Evolutionary conservation across 1,139 yeast species (phyloP), one percentile per base, ranked within the genome.

Genomic region (Debaryomyces psychrophilus): DNA sequence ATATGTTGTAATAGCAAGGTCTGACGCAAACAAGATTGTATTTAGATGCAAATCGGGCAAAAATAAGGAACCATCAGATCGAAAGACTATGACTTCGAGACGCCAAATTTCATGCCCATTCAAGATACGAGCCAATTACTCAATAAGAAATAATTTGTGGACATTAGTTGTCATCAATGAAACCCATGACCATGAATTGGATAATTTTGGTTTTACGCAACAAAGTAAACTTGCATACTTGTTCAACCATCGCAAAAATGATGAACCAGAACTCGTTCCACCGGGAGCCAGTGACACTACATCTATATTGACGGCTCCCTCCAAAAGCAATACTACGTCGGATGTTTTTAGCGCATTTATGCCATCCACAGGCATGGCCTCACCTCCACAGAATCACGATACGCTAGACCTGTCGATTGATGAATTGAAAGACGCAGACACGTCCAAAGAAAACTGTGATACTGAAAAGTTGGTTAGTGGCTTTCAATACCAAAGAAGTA

Each of bases 11-110:
- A 85, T 85, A 48, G 90, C 84, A 62, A 67, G 93, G 44, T 82
- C 88, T 1, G 93, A 85, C 60, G 76, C 78, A 33, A 69, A 80
- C 40, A 85, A 85, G 62, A 83, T 85, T 34, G 84, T 85, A 14
- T 85, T 85, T 67, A 81, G 83, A 57, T 85, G 93, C 60, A 85
- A 83, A 59, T 62, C 73, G 60, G 50, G 53, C 12, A 45, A 35
- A 17, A 57, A 58, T 39, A 58, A 60, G 33, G 51, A 61, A 29
- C 54, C 56, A 3, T 51, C 50, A 22, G 47, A 52, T 11, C 45
- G 53, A 4, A 49, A 61, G 17, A 49, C 47, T 22, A 43, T 44
- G 11, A 25, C 51, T 1, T 37, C 56, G 9, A 44, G 71, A 41
- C 54, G 69, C 17, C 63, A 56, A 17, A 61, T 62, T 25, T 69